Percentiles rank a stretch among this genome's conserved stretches.
Conservation (phyloP, 176 grass and related monocot species). For the Oryza nivara region DNA sequence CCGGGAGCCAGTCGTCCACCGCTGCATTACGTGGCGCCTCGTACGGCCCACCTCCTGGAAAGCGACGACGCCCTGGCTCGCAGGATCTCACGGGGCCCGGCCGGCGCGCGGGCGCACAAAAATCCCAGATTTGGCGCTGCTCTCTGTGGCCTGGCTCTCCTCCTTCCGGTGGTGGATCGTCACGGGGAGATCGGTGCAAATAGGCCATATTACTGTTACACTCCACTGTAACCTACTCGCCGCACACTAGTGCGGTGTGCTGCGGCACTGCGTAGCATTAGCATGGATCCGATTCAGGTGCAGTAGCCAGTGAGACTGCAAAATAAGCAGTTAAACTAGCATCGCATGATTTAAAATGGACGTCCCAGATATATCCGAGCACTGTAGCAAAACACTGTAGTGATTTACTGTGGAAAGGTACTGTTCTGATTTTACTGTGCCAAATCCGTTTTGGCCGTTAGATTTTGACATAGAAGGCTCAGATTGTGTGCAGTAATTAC, state of each 20-base stretch:
- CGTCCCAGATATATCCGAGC: too few species aligned
- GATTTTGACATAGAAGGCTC: too few species aligned
- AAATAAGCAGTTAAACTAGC: too few species aligned
- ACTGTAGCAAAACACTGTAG: too few species aligned
- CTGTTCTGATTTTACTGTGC: too few species aligned
- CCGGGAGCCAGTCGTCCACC: conserved; percentile 1
- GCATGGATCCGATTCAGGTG: neutral
- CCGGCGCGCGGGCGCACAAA: too few species aligned
- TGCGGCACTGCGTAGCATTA: neutral
- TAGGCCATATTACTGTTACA: conserved; percentile 15
- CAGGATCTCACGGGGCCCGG: conserved; percentile 20
- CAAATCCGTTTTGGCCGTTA: too few species aligned
- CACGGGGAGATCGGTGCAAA: neutral
- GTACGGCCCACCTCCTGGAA: conserved; percentile 47
- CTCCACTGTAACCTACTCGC: neutral
- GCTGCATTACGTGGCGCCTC: conserved; percentile 36
- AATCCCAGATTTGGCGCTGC: conserved; percentile 28
- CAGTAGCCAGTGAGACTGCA: too few species aligned
- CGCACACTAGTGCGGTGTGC: neutral
- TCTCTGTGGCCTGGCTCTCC: neutral
- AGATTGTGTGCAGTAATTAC: too few species aligned
- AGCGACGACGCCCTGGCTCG: conserved; percentile 9
- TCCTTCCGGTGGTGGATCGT: conserved; percentile 6
- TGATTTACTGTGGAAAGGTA: too few species aligned
- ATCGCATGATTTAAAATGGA: too few species aligned